A percentile compares a stretch with the other conserved stretches of the same genome.
Evolutionary conservation across 1,284 basidiomycete species (phyloP).

Genomic region (Rhodotorula sp.): DNA sequence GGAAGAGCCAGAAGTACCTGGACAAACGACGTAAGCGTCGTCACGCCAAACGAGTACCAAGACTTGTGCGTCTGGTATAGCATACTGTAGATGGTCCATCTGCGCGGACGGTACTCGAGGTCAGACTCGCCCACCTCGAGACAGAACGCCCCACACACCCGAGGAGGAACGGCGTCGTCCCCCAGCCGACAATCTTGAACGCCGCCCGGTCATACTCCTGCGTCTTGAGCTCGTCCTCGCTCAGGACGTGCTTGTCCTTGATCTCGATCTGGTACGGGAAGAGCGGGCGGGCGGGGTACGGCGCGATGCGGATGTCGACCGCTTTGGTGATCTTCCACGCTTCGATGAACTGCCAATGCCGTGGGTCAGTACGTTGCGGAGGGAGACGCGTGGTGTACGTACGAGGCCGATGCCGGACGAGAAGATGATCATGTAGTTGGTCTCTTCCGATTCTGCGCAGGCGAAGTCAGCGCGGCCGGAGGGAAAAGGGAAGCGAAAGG

Average conservation of each 20-base stretch:
- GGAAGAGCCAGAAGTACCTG: slow-evolving; percentile 57
- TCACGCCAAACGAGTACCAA: slow-evolving; percentile 67
- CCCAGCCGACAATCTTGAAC: slow-evolving; percentile 86
- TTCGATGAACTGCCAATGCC: slow-evolving; percentile 64
- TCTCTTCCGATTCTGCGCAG: slow-evolving; percentile 73
- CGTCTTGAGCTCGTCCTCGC: slow-evolving; percentile 95
- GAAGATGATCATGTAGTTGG: slow-evolving; percentile 72
- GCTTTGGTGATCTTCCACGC: slow-evolving; percentile 87
- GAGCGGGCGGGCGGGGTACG: slow-evolving; percentile 62
- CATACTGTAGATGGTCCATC: slow-evolving; percentile 81
- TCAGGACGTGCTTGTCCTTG: slow-evolving; percentile 89
- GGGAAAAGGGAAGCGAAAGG: neutral
- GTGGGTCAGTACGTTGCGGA: neutral
- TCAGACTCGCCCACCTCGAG: no score
- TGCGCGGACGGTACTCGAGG: neutral
- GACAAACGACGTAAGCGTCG: slow-evolving; percentile 60
- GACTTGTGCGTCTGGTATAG: slow-evolving; percentile 70
- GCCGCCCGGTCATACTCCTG: slow-evolving; percentile 89
- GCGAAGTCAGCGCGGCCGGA: slow-evolving; percentile 89
- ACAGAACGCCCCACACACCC: slow-evolving; percentile 46
- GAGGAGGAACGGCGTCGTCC: slow-evolving; percentile 78
- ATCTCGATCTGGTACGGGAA: slow-evolving; percentile 80
- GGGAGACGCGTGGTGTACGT: neutral
- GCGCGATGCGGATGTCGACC: slow-evolving; percentile 73
- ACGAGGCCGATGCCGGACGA: slow-evolving; percentile 56